Evolutionary conservation across 2,329 filamentous ascomycete genomes (phyloP), one percentile per base, ranked within the genome.

Genomic region (Monilinia laxa): DNA sequence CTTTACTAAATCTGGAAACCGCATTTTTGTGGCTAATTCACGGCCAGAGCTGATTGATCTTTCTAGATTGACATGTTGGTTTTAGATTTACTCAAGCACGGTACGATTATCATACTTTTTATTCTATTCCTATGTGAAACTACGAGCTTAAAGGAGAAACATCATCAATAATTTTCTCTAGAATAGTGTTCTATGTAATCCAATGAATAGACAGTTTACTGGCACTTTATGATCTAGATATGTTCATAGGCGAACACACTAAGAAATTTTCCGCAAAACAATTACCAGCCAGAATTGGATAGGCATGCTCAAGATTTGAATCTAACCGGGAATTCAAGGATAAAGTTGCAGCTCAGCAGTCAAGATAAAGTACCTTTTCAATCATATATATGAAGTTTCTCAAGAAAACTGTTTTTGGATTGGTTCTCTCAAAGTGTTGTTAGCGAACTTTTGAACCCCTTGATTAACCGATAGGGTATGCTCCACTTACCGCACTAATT

Each of bases 311-410:
- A 49, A n/a, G 4, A n/a, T 49, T 49, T n/a, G 47, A 49, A 35
- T 9, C 20, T 20, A n/a, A 10, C 2, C 20, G 23, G 20, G 6
- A 2, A n/a, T n/a, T 23, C 3, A 0, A 2, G n/a, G 11, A 10
- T 20, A 11, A 3, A n/a, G 1, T 1, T 49, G 10, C 10, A n/a
- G 31, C 3, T 16, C 9, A 23, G 4, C 10, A 9, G 6, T 49
- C 18, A 23, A 49, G 20, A 49, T 11, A 49, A 42, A n/a, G 20
- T 2, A 2, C 9, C 20, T 1, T 49, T n/a, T 3, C 20, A 10
- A 23, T 2, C 20, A 23, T 2, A 23, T 9, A 4, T 42, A 42
- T 49, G n/a, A 49, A n/a, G 20, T 49, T n/a, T 23, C 20, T 23
- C 47, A 9, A 49, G 9, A 10, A 49, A n/a, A 3, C n/a, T 49